Conservation (phyloP, 2,329 filamentous ascomycete genomes). For the Mariannaea elegans region DNA sequence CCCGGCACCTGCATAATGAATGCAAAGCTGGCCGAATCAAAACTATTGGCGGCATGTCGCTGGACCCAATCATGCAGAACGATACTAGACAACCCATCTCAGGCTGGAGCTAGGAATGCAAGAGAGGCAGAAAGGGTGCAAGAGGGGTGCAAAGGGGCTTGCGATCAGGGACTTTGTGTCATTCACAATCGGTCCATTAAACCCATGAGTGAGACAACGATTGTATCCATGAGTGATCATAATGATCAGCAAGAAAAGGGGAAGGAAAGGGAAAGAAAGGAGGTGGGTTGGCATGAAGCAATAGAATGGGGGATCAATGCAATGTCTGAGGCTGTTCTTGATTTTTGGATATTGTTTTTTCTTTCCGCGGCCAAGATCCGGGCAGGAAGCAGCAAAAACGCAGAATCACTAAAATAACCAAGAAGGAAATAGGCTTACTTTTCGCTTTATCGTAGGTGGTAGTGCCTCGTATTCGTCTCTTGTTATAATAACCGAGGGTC, state of each 20-base stretch:
- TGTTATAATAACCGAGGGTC: constrained; percentile 45
- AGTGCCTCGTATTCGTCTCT: constrained; percentile 59
- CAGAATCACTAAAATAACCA: neutral
- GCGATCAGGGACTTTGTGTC: neutral
- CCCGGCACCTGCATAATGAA: constrained; percentile 34
- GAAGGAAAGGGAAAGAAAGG: neutral
- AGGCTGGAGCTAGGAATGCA: constrained; percentile 12
- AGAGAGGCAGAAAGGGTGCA: neutral
- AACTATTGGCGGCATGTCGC: constrained; percentile 17
- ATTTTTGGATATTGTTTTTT: neutral
- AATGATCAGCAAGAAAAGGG: neutral
- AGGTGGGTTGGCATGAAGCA: neutral
- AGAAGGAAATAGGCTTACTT: constrained; percentile 56
- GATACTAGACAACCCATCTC: constrained; percentile 13
- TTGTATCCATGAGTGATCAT: neutral
- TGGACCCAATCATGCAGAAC: constrained; percentile 27
- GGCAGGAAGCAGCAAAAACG: neutral
- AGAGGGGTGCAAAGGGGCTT: constrained; percentile 7
- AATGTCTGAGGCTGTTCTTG: neutral
- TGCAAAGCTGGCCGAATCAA: constrained; percentile 30
- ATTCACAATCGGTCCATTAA: constrained; percentile 3
- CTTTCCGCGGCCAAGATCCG: neutral
- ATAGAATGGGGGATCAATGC: neutral
- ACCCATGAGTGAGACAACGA: constrained; percentile 1
- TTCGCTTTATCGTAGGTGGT: constrained; percentile 64